Evolutionary conservation across 768 basidiomycete species (phyloP).

Genomic region (Termitomyces sp.): DNA sequence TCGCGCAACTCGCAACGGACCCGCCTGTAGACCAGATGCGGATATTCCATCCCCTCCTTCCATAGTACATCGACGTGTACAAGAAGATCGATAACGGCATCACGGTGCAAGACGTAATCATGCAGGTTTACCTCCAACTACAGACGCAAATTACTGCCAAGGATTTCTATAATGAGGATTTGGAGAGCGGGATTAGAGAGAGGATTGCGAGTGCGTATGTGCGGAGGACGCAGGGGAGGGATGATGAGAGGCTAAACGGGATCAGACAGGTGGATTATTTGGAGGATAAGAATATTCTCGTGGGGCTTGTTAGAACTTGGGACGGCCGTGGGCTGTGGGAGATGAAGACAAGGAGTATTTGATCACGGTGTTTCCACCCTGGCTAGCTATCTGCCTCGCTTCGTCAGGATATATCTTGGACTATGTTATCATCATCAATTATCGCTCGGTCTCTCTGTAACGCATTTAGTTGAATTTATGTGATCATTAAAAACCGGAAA

Average conservation of each 20-base stretch:
- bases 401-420: not conserved
- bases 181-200: conserved; percentile 39
- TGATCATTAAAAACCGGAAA: not conserved
- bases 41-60: conserved; percentile 48
- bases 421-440: not conserved
- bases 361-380: not conserved
- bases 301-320: conserved; percentile 46
- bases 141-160: conserved; percentile 36
- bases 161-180: conserved; percentile 57
- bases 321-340: conserved; percentile 67
- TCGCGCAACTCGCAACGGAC: conserved; percentile 47
- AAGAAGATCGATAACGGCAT: conserved; percentile 45
- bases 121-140: conserved; percentile 38
- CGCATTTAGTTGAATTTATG: not conserved
- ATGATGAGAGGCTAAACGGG: conserved; percentile 32
- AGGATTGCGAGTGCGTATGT: conserved; percentile 39
- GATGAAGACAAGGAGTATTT: conserved; percentile 35
- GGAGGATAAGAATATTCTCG: conserved; percentile 43
- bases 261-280: conserved; percentile 58
- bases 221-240: conserved; percentile 32
- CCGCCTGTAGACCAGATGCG: conserved; percentile 48
- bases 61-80: conserved; percentile 63
- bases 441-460: not conserved
- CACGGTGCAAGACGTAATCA: conserved; percentile 51
- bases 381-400: not conserved